Evolutionary conservation across 208 protist genomes (phyloP).

Genomic region (Herpetomonas samuelpessoai): DNA sequence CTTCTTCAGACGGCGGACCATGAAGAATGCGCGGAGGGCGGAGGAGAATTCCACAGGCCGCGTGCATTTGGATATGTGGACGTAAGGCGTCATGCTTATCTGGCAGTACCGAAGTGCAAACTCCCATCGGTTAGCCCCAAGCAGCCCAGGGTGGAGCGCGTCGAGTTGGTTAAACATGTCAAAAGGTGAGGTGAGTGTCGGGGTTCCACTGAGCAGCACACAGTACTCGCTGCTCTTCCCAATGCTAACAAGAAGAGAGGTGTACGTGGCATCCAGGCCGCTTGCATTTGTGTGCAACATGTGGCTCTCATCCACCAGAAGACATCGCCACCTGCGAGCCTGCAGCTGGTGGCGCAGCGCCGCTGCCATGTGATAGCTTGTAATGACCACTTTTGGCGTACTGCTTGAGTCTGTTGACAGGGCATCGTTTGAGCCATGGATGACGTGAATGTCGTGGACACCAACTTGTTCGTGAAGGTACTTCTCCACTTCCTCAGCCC

Average conservation of each 20-base stretch:
- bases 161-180: slow-evolving; percentile 81
- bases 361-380: slow-evolving; percentile 82
- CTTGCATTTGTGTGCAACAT: slow-evolving; percentile 71
- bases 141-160: slow-evolving; percentile 43
- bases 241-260: slow-evolving; percentile 34
- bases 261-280: slow-evolving; percentile 65
- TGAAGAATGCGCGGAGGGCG: slow-evolving; percentile 40
- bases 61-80: slow-evolving; percentile 37
- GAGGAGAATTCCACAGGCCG: slow-evolving; percentile 46
- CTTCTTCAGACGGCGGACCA: slow-evolving; percentile 67
- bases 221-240: slow-evolving; percentile 43
- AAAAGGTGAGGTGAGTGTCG: slow-evolving; percentile 56
- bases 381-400: slow-evolving; percentile 65
- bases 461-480: slow-evolving; percentile 61
- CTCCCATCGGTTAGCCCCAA: slow-evolving; percentile 54
- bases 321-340: slow-evolving; percentile 36
- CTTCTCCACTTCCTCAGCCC: slow-evolving; percentile 78
- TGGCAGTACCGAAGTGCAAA: slow-evolving; percentile 75
- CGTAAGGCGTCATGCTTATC: slow-evolving; percentile 45
- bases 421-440: slow-evolving; percentile 62
- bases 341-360: slow-evolving; percentile 39
- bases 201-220: slow-evolving; percentile 72
- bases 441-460: slow-evolving; percentile 68
- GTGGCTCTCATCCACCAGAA: slow-evolving; percentile 81
- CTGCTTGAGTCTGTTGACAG: slow-evolving; percentile 14